Evolutionary conservation across 495 filamentous ascomycete species (phyloP).

Genomic region (Poronia punctata): DNA sequence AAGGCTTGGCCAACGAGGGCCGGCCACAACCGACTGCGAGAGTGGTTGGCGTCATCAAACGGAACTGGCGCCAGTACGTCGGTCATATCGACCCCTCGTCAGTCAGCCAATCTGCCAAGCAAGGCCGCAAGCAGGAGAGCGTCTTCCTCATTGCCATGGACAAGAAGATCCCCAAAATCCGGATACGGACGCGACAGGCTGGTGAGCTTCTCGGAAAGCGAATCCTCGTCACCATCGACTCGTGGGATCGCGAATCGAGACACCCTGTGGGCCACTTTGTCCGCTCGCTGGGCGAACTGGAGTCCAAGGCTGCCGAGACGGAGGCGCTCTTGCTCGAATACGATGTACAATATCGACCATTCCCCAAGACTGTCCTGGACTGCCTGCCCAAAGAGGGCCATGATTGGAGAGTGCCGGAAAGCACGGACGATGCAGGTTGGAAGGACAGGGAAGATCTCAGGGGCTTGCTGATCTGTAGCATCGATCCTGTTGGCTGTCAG

Average conservation of each 20-base stretch:
- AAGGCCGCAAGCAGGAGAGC: constrained; percentile 77
- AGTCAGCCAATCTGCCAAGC: constrained; percentile 58
- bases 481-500: constrained; percentile 91
- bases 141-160: constrained; percentile 97
- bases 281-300: constrained; percentile 82
- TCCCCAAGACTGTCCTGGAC: constrained; percentile 89
- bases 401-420: constrained; percentile 81
- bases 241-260: constrained; percentile 86
- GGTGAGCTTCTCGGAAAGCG: constrained; percentile 81
- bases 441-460: constrained; percentile 73
- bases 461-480: constrained; percentile 87
- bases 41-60: constrained; percentile 86
- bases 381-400: constrained; percentile 90
- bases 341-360: constrained; percentile 95
- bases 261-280: constrained; percentile 94
- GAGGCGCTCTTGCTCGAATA: constrained; percentile 91
- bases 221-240: constrained; percentile 90
- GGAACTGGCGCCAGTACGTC: constrained; percentile 97
- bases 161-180: constrained; percentile 92
- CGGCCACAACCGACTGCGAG: constrained; percentile 83
- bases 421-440: constrained; percentile 76
- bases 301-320: constrained; percentile 92
- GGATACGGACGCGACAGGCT: constrained; percentile 84
- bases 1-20: constrained; percentile 70
- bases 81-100: constrained; percentile 88